These are phyloP conservation scores for Xerophyta viscosa DNA, from an alignment of 106 monocot species.

Conservation along the genomic window DNA sequence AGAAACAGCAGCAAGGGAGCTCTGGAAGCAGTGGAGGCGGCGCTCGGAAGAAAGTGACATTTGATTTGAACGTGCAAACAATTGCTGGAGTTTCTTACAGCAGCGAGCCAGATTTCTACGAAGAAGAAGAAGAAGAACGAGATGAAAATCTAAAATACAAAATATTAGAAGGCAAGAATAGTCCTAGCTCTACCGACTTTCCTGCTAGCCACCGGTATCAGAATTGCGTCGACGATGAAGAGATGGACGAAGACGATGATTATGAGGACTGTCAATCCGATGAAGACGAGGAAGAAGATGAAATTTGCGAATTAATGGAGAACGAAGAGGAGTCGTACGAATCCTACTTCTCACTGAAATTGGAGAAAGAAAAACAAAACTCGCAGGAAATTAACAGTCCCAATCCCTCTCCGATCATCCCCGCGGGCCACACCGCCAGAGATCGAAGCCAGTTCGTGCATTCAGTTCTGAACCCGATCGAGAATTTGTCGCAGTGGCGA, in stretches of 20 bases:
- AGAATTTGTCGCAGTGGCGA: conserved; percentile 67
- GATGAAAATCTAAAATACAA: conserved; percentile 14
- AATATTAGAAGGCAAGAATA: background rate
- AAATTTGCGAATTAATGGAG: conserved; percentile 8
- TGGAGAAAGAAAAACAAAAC: conserved; percentile 29
- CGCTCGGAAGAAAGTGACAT: conserved; percentile 67
- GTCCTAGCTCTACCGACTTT: conserved; percentile 11
- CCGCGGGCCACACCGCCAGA: conserved; percentile 8
- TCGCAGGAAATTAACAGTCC: conserved; percentile 33
- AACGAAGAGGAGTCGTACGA: conserved; percentile 72
- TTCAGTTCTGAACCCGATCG: conserved; percentile 61
- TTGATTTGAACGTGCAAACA: conserved; percentile 63
- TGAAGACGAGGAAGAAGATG: conserved; percentile 23
- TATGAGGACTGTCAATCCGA: conserved; percentile 30
- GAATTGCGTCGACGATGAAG: conserved; percentile 34
- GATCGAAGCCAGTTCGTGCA: conserved; percentile 52
- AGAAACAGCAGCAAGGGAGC: conserved; percentile 15
- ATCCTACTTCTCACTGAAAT: conserved; percentile 55
- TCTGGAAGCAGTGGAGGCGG: conserved; percentile 20
- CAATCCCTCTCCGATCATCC: conserved; percentile 1
- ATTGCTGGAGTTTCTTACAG: conserved; percentile 14
- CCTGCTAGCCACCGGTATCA: conserved; percentile 55
- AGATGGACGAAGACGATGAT: conserved; percentile 10
- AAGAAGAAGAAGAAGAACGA: conserved; percentile 2
- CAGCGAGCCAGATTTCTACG: background rate